Base-by-base conservation (phyloP, 768 basidiomycete species). In the Calocybe cyanea region DNA sequence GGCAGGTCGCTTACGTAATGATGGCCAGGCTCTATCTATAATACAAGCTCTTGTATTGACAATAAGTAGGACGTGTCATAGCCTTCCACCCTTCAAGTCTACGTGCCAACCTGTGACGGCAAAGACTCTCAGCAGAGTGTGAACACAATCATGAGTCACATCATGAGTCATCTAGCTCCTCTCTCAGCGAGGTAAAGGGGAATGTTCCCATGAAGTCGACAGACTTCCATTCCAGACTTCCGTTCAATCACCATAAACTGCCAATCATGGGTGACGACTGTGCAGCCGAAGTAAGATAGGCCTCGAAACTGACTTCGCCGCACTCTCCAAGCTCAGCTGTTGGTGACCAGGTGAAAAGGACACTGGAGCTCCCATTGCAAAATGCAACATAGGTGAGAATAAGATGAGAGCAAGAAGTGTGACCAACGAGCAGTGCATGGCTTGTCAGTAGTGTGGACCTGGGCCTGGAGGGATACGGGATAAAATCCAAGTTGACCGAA, bases 1-100 rank as follows among this genome's bases (percentile, higher is more conserved):
- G n/a, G n/a, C n/a, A n/a, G n/a, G n/a, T n/a, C n/a, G n/a, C 53
- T 55, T 55, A 57, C 48, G 45, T 55, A 57, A 55, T 35, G 34
- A 35, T 35, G 34, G 5, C 34, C 31, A 32, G 31, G n/a, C n/a
- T 32, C 31, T 8, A 8, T 32, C 31, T 32, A 32, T 32, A 8
- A 23, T 48, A 48, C 36, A 47, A 28, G 24, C 4, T 7, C 25
- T 5, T 1, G 1, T 9, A 8, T 24, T 20, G n/a, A 21, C 6
- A 7, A 14, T 15, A 25, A 17, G 10, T 6, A 39, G 18, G 10
- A 15, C 11, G 14, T 23, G 0, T 17, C 2, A 11, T 11, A 44
- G 25, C 25, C 11, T 28, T 6, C 11, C 6, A 44, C 6, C 25
- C 11, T 28, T 6, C 11, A 28, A 28, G 6, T 28, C 25, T 28